Conservation (phyloP, 108 stramenopile species). For the Poteriospumella lacustris region DNA sequence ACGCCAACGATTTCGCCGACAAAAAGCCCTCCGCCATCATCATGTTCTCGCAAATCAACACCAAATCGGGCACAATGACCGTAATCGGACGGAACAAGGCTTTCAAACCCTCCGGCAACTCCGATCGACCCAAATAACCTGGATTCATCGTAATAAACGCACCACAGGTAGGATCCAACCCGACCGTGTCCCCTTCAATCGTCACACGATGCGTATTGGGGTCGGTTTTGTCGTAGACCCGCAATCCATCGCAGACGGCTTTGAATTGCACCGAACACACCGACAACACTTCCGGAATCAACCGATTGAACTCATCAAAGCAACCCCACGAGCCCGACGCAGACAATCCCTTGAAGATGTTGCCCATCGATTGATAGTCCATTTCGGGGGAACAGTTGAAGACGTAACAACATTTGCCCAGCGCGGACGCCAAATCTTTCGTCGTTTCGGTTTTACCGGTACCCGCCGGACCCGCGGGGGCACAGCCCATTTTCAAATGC, state of each 20-base stretch:
- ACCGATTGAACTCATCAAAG: constrained; percentile 72
- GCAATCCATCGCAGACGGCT: constrained; percentile 43
- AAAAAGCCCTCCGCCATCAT: constrained; percentile 68
- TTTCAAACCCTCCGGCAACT: constrained; percentile 68
- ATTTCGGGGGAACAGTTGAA: constrained; percentile 67
- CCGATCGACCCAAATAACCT: constrained; percentile 65
- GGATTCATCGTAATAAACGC: constrained; percentile 75
- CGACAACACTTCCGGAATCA: constrained; percentile 60
- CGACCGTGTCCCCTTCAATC: constrained; percentile 52
- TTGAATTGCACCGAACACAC: constrained; percentile 55
- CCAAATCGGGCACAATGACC: constrained; percentile 68
- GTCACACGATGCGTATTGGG: constrained; percentile 20
- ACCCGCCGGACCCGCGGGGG: constrained; percentile 55
- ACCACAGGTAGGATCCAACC: constrained; percentile 59
- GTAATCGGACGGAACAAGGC: constrained; percentile 70
- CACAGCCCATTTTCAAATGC: constrained; percentile 51
- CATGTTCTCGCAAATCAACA: constrained; percentile 70
- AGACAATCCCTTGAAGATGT: constrained; percentile 67
- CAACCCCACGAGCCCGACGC: constrained; percentile 67
- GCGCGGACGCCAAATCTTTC: constrained; percentile 58
- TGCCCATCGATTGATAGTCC: constrained; percentile 65
- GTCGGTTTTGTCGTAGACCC: background rate
- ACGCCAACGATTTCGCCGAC: constrained; percentile 57
- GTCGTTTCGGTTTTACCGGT: constrained; percentile 60
- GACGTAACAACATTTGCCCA: constrained; percentile 57